Conservation (phyloP, 352 stramenopile genomes). For the Phytophthora fragariaefolia region DNA sequence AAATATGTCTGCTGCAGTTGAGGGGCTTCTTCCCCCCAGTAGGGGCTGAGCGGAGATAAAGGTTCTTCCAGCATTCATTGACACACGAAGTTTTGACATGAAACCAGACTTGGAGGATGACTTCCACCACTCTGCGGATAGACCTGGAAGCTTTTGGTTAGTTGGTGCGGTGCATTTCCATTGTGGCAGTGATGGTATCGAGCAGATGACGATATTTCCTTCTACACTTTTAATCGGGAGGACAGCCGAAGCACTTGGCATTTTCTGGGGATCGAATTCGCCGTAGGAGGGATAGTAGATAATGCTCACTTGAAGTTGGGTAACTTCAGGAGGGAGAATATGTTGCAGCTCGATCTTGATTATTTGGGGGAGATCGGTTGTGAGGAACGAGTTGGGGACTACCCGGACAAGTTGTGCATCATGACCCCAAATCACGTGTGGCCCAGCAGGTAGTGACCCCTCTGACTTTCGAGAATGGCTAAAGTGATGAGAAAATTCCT, state of each 20-base stretch:
- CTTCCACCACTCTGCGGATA: constrained; percentile 46
- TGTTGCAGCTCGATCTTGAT: constrained; percentile 54
- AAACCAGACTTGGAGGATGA: constrained; percentile 40
- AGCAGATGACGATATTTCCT: constrained; percentile 40
- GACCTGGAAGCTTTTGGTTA: constrained; percentile 12
- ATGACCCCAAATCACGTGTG: constrained; percentile 56
- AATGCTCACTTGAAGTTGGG: constrained; percentile 27
- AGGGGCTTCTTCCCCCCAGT: constrained; percentile 13
- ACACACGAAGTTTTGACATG: constrained; percentile 44
- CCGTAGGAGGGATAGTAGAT: constrained; percentile 4
- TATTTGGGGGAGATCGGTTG: constrained; percentile 37
- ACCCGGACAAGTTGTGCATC: constrained; percentile 44
- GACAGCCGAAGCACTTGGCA: constrained; percentile 14
- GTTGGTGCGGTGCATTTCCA: constrained; percentile 38
- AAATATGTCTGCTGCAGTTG: constrained; percentile 31
- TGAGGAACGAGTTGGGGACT: constrained; percentile 65
- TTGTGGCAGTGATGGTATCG: constrained; percentile 43
- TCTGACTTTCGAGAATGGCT: constrained; percentile 18
- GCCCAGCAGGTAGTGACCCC: background rate
- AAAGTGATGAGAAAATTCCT: background rate
- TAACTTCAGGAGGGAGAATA: constrained; percentile 23
- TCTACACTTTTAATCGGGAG: constrained; percentile 39
- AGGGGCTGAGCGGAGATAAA: constrained; percentile 33
- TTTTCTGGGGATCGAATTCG: constrained; percentile 11
- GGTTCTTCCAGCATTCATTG: constrained; percentile 54